Base-by-base conservation (phyloP, 345 rosid genomes). In the Hibiscus syriacus region DNA sequence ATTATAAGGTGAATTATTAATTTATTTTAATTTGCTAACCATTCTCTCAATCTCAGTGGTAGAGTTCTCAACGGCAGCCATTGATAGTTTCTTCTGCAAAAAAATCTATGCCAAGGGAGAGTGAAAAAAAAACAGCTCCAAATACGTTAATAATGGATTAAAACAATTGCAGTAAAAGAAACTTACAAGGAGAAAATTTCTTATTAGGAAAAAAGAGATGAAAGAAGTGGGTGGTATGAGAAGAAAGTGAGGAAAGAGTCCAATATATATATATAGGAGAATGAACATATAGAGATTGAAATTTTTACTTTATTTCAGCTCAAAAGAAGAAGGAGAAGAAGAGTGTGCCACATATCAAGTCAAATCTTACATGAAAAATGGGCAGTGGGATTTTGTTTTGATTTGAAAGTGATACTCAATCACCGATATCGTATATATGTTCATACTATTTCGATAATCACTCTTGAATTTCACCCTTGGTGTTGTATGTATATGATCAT, bases 31-130 rank as follows among this genome's bases (percentile, higher is more conserved):
- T 36, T 53, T 49, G 10, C 78, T 12, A 55, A 87, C 86, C 86
- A 76, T 73, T 72, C 73, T 56, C 41, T 73, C 76, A 61, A 67
- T 72, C 70, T 68, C 72, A 67, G 72, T 36, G 73, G 65, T 52
- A 38, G 81, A 77, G 60, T 55, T 2, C 60, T 78, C 86, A 87
- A 72, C 60, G 60, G 61, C 19, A 71, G 83, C 80, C 78, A 78
- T 77, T 72, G 81, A 63, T 76, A 55, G 61, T 73, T 72, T n/a
- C 11, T 65, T 71, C 92, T 83, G 75, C 61, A 39, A 70, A 63
- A 54, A 26, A 64, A 64, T 26, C 43, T 16, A 59, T 59, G 27
- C 26, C 8, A 59, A 22, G 4, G 22, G n/a, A 34, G 9, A 10
- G 14, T 4, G 10, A 60, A 14, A 17, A 19, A 60, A n/a, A 16